phyloP scores from a whole-genome alignment of 345 rosid species.

The Acer negundo region DNA sequence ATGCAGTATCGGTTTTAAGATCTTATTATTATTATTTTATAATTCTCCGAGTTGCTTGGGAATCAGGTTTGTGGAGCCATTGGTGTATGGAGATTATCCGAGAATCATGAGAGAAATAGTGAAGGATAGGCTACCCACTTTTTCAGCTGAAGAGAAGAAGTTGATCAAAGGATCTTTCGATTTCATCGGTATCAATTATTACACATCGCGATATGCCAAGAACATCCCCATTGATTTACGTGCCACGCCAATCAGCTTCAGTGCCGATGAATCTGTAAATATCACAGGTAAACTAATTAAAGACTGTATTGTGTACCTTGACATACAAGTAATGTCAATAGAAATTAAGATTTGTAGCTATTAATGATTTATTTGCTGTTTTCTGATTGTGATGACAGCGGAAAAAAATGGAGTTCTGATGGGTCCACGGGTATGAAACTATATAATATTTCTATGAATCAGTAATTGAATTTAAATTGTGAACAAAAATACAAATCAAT shows the following conservation, averaged over 20 bases:
- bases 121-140: conserved; percentile 40
- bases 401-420: conserved; percentile 22
- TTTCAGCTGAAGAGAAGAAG: conserved; percentile 35
- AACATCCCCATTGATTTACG: conserved; percentile 19
- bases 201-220: conserved; percentile 37
- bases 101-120: conserved; percentile 13
- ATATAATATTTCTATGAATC: not conserved
- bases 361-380: not conserved
- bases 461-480: too few species aligned
- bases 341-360: too few species aligned
- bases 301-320: too few species aligned
- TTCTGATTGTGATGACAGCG: conserved; percentile 21
- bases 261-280: conserved; percentile 10
- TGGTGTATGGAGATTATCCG: conserved; percentile 28
- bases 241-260: conserved; percentile 20
- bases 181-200: conserved; percentile 51
- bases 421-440: conserved; percentile 15
- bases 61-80: conserved; percentile 13
- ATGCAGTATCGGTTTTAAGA: too few species aligned
- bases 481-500: too few species aligned
- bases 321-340: too few species aligned
- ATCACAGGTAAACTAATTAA: conserved; percentile 18
- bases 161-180: conserved; percentile 42
- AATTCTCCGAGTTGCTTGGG: too few species aligned
- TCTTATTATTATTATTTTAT: too few species aligned